Percentiles rank a stretch among this genome's conserved stretches.
These are phyloP conservation scores for Lichenothelia convexa DNA, from an alignment of 495 filamentous ascomycete species.

Conservation along the genomic window DNA sequence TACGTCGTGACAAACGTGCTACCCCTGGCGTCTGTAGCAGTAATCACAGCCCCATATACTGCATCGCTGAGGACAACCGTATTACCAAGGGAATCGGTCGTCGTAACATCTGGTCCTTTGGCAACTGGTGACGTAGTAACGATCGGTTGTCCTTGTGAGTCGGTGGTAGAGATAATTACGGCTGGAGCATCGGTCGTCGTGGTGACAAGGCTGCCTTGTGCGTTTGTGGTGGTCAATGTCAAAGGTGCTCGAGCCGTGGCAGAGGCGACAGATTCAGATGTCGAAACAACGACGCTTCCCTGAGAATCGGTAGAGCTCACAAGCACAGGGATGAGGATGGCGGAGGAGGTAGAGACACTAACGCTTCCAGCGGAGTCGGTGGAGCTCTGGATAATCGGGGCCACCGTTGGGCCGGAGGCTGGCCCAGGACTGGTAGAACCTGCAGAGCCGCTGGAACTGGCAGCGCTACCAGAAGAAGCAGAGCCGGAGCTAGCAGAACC, in stretches of 20 bases:
- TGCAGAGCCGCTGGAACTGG: conserved; percentile 1
- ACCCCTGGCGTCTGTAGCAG: conserved; percentile 17
- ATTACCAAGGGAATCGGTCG: conserved; percentile 12
- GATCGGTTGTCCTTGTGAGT: conserved; percentile 7
- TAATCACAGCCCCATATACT: conserved; percentile 14
- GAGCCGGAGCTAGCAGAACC: conserved; percentile 1
- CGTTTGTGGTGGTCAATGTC: conserved; percentile 19
- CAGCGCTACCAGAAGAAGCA: not conserved
- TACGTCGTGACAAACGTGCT: conserved; percentile 20
- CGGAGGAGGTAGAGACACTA: conserved; percentile 32
- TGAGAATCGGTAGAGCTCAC: conserved; percentile 7
- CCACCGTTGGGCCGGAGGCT: not conserved
- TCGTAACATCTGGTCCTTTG: conserved; percentile 9
- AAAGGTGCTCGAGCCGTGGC: conserved; percentile 12
- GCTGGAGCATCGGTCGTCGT: conserved; percentile 15
- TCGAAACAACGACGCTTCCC: conserved; percentile 6
- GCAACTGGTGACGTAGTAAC: conserved; percentile 11
- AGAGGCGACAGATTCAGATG: conserved; percentile 8
- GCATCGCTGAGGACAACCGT: conserved; percentile 9
- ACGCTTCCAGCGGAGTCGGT: conserved; percentile 22
- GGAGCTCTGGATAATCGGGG: conserved; percentile 5
- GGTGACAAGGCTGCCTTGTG: conserved; percentile 12
- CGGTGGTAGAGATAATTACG: conserved; percentile 11
- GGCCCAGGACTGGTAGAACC: conserved; percentile 1
- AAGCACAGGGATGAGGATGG: conserved; percentile 8